Conservation (phyloP, 73 alveolate genomes). For the Paramecium tetraurelia region DNA sequence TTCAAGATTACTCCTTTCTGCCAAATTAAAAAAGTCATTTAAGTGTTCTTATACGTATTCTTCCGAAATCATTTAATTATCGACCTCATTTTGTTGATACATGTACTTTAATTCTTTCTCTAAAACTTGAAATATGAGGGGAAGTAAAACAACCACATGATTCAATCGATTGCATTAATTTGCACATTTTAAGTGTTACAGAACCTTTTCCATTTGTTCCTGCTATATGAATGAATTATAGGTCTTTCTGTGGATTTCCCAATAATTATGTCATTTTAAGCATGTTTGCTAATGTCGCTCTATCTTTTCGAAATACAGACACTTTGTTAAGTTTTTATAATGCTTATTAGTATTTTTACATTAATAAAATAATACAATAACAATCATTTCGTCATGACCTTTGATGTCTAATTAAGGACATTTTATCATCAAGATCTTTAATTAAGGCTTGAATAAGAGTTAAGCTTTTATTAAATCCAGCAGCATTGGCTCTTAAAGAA, state of each 20-base stretch:
- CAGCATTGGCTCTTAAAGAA: conserved; percentile 37
- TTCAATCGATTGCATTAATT: conserved; percentile 44
- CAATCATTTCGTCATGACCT: background rate
- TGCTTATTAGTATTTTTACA: background rate
- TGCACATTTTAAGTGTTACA: conserved; percentile 71
- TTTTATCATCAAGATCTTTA: conserved; percentile 41
- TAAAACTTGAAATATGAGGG: conserved; percentile 80
- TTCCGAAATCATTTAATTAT: conserved; percentile 69
- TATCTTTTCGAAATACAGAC: conserved; percentile 21
- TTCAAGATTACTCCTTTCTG: conserved; percentile 59
- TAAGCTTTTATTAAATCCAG: conserved; percentile 41
- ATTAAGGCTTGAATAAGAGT: conserved; percentile 26
- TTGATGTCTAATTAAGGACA: conserved; percentile 27
- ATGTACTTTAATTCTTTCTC: conserved; percentile 79
- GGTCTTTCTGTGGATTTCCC: background rate
- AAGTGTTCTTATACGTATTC: conserved; percentile 60
- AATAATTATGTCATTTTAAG: background rate
- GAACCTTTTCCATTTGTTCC: conserved; percentile 97
- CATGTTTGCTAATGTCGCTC: background rate
- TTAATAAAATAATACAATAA: background rate
- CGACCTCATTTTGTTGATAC: conserved; percentile 39
- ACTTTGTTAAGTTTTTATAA: background rate
- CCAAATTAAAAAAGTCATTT: conserved; percentile 28
- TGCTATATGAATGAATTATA: conserved; percentile 77
- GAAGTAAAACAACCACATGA: conserved; percentile 68